Percentiles rank a stretch among this genome's conserved stretches.
Conservation (phyloP, 2,329 filamentous ascomycete genomes). For the Anthostomella pinea region DNA sequence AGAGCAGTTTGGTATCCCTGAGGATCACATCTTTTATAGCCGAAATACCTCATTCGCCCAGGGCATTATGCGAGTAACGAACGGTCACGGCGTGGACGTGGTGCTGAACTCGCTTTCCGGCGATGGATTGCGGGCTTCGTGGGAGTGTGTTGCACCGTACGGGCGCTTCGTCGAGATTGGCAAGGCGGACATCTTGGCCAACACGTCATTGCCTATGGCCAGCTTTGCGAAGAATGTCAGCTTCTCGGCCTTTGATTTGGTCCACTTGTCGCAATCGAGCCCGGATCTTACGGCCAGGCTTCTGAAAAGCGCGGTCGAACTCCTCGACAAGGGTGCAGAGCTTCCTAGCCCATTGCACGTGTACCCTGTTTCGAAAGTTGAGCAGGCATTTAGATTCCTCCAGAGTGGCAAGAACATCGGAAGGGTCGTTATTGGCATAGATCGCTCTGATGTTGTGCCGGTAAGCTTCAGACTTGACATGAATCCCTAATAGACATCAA, state of each 20-base stretch:
- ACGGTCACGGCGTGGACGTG: conserved; percentile 33
- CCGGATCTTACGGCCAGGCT: conserved; percentile 13
- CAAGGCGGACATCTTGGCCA: conserved; percentile 33
- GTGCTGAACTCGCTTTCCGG: conserved; percentile 33
- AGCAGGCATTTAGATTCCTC: conserved; percentile 23
- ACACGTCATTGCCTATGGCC: conserved; percentile 37
- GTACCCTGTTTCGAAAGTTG: conserved; percentile 19
- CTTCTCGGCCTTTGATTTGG: conserved; percentile 24
- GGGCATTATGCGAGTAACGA: conserved; percentile 27
- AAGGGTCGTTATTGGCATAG: conserved; percentile 20
- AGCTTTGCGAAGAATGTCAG: conserved; percentile 33
- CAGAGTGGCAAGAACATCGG: conserved; percentile 24
- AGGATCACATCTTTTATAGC: conserved; percentile 33
- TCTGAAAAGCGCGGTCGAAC: conserved; percentile 10
- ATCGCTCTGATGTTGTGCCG: conserved; percentile 21
- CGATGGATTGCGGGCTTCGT: conserved; percentile 31
- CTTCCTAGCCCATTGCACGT: conserved; percentile 21
- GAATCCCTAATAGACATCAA: neutral
- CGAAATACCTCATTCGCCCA: conserved; percentile 30
- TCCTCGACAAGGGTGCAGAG: conserved; percentile 15
- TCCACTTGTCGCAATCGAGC: conserved; percentile 15
- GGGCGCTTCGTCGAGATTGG: conserved; percentile 38
- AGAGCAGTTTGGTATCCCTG: conserved; percentile 28
- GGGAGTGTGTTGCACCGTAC: conserved; percentile 35
- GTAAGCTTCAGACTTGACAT: conserved; percentile 15